These are phyloP conservation scores for Allium sativum DNA, from an alignment of 106 monocot species.

Conservation along the genomic window DNA sequence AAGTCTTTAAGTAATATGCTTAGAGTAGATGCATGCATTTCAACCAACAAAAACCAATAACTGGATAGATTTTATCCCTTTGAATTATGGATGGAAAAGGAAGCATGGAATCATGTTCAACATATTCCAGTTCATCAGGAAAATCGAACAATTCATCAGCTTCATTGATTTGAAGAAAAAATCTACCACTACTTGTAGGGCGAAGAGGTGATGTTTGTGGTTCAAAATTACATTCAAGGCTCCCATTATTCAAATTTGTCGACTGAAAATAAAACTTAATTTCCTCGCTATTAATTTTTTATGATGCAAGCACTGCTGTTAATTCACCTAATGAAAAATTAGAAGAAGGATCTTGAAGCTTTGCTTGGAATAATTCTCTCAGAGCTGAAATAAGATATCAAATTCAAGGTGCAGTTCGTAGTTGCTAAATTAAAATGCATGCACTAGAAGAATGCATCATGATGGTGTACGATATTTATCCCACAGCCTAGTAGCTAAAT, in stretches of 20 bases:
- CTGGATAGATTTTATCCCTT: too few species aligned
- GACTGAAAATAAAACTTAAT: slow-evolving; percentile 30
- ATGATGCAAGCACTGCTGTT: slow-evolving; percentile 21
- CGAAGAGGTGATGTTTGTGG: slow-evolving; percentile 20
- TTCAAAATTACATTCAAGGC: slow-evolving; percentile 19
- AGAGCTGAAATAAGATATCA: slow-evolving; percentile 71
- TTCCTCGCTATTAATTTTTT: slow-evolving; percentile 24
- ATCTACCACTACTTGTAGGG: slow-evolving; percentile 29
- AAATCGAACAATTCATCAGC: slow-evolving; percentile 94
- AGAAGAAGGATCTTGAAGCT: slow-evolving; percentile 33
- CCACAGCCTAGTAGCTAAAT: too few species aligned
- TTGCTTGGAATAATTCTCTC: slow-evolving; percentile 83
- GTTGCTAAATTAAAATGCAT: too few species aligned
- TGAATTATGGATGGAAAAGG: slow-evolving; percentile 24
- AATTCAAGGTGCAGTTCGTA: too few species aligned
- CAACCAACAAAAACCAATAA: too few species aligned
- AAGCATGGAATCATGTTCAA: slow-evolving; percentile 34
- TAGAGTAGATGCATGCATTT: too few species aligned
- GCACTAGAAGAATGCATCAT: too few species aligned
- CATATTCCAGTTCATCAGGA: slow-evolving; percentile 59
- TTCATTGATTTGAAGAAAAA: slow-evolving; percentile 74
- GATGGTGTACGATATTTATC: too few species aligned
- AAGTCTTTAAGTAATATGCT: too few species aligned
- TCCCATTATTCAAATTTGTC: slow-evolving; percentile 16
- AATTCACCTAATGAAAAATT: slow-evolving; percentile 67